Conservation (phyloP, 1,284 basidiomycete genomes). For the Leccinum fallax region DNA sequence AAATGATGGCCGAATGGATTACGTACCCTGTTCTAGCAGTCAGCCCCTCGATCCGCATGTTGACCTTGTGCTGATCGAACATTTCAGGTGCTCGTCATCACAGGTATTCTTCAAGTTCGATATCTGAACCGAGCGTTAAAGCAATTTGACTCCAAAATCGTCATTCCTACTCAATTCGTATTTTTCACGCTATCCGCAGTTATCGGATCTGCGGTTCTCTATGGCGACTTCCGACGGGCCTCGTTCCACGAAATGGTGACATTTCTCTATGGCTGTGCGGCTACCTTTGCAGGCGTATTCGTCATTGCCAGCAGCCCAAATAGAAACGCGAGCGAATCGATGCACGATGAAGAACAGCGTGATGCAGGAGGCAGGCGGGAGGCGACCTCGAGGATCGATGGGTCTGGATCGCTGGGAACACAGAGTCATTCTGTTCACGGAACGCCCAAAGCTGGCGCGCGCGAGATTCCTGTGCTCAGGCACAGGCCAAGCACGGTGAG, state of each 20-base stretch:
- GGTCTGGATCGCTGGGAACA: conserved; percentile 37
- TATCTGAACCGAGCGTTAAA: conserved; percentile 90
- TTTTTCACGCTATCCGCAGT: conserved; percentile 88
- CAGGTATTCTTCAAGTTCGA: conserved; percentile 88
- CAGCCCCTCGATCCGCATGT: conserved; percentile 19
- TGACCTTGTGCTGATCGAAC: conserved; percentile 24
- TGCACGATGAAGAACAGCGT: conserved; percentile 27
- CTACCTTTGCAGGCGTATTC: conserved; percentile 88
- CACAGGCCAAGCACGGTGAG: conserved; percentile 57
- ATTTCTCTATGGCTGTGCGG: conserved; percentile 82
- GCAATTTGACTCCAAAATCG: conserved; percentile 82
- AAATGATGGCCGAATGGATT: conserved; percentile 76
- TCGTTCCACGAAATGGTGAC: conserved; percentile 82
- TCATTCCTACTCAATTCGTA: conserved; percentile 95
- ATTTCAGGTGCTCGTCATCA: conserved; percentile 67
- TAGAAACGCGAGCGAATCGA: conserved; percentile 24
- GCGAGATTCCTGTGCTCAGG: conserved; percentile 48
- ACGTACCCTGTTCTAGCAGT: conserved; percentile 77
- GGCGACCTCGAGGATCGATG: conserved; percentile 36
- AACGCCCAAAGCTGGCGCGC: conserved; percentile 43
- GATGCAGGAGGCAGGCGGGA: conserved; percentile 35
- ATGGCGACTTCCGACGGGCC: conserved; percentile 87
- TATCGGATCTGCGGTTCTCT: conserved; percentile 89
- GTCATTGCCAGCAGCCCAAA: conserved; percentile 65
- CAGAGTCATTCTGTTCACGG: conserved; percentile 48